Base-by-base conservation (phyloP, 78 protist genomes). In the Dictyostelium purpureum region DNA sequence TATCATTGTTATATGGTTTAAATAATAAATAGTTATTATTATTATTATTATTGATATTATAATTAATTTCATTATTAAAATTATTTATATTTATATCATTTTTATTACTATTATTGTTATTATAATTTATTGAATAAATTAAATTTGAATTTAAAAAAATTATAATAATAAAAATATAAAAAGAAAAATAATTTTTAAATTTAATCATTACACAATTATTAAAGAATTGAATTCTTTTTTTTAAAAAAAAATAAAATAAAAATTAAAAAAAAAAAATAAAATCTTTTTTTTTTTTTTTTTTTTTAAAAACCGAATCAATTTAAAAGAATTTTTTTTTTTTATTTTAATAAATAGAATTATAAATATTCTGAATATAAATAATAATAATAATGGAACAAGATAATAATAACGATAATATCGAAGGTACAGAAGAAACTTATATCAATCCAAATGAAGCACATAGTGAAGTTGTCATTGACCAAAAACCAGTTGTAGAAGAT, bases 381-480 rank as follows among this genome's bases (percentile, higher is more conserved):
- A 35, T 14, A 49, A 49, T 49, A 49, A 49, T 49, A 35, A 69
- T 40, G 76, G 52, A 40, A 42, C 52, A 69, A 21, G 31, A 47
- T 19, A 69, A 69, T 69, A 43, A 43, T 14, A 69, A 38, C n/a
- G 14, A 56, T 56, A 19, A 56, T 18, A 24, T 69, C 16, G 76
- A 69, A 21, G 56, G 40, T n/a, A 28, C 35, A 19, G 76, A 33
- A 38, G 56, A 69, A 69, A 21, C 16, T 69, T 69, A 40, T 42
- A 37, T 49, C 54, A 11, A 69, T 40, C 76, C 76, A 69, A 69
- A 69, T 69, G 76, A 69, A 40, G 56, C 35, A 40, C 52, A 47
- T 31, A 52, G 47, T n/a, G 76, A 42, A 63, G 26, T 33, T 69
- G 51, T 37, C 10, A 69, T 69, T 69, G 76, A 69, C n/a, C n/a